Base-by-base conservation (phyloP, 148 eudicot species). In the Amaranthus cruentus region DNA sequence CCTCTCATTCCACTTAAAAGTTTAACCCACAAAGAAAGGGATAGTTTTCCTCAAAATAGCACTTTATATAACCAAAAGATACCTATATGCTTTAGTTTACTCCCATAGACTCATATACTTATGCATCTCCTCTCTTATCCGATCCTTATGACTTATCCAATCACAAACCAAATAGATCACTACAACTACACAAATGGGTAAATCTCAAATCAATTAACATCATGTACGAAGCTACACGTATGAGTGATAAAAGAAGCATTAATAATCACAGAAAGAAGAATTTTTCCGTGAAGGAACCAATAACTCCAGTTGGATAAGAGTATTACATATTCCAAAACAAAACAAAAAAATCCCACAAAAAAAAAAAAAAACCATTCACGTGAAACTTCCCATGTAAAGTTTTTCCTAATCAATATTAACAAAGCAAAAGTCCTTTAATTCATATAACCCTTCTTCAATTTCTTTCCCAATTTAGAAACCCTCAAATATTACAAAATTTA, bases 221-320 rank as follows among this genome's bases (percentile, higher is more conserved):
- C 47, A 10, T 63, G 47, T 43, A 63, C 49, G 47, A 38, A 8
- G 2, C 12, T 43, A 38, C 6, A 63, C 38, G 38, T 28, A 28
- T 28, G 38, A 5, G 2, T 5, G 9, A 5, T 28, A 28, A 28
- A 28, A 28, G 38, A 28, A 28, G 1, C 38, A 28, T 28, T 28
- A 28, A 28, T 28, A 28, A 28, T 43, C 38, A 59, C 53, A 18
- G 38, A 15, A 52, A 69, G 73, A 46, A 75, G 53, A 68, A 28
- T 28, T 62, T 61, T 55, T 74, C 70, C 78, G 81, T 69, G 71
- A 79, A 62, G 77, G 48, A 79, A 79, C 28, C 11, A 44, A 77
- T 56, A 14, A 28, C 38, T 28, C 38, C 38, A 28, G 38, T 28
- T 28, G 38, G 38, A 28, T 28, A 28, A 28, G 38, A 28, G 38